These are phyloP conservation scores for Skeletonema potamos DNA, from an alignment of 108 stramenopile species.

Conservation along the genomic window DNA sequence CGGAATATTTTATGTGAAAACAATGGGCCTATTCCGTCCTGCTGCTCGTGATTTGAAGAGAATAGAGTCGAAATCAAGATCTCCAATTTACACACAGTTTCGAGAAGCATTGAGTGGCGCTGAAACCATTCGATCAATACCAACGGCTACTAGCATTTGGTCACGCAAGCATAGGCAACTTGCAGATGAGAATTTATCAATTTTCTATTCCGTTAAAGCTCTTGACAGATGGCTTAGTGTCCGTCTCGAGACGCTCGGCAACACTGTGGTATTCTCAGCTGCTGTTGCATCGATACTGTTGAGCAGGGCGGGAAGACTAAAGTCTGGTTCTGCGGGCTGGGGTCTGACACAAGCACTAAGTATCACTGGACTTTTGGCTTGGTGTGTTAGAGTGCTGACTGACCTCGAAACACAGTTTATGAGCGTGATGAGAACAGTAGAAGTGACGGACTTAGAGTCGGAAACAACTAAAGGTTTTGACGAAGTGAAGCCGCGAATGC, in stretches of 20 bases:
- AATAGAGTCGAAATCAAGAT: slow-evolving; percentile 79
- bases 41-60: slow-evolving; percentile 86
- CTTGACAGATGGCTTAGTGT: slow-evolving; percentile 81
- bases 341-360: slow-evolving; percentile 79
- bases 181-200: slow-evolving; percentile 61
- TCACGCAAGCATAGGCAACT: slow-evolving; percentile 54
- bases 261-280: slow-evolving; percentile 62
- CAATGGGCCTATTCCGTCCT: slow-evolving; percentile 64
- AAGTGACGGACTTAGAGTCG: slow-evolving; percentile 60
- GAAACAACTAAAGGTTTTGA: slow-evolving; percentile 2
- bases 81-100: slow-evolving; percentile 96
- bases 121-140: slow-evolving; percentile 87
- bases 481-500: slow-evolving; percentile 6
- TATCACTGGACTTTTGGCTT: slow-evolving; percentile 81
- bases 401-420: slow-evolving; percentile 90
- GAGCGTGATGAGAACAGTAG: slow-evolving; percentile 83
- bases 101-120: slow-evolving; percentile 87
- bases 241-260: slow-evolving; percentile 78
- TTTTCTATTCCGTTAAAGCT: slow-evolving; percentile 72
- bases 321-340: slow-evolving; percentile 79
- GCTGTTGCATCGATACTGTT: slow-evolving; percentile 63
- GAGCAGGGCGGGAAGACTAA: slow-evolving; percentile 46
- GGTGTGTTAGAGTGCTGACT: slow-evolving; percentile 86
- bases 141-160: slow-evolving; percentile 56
- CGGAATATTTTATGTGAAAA: slow-evolving; percentile 50